Evolutionary conservation across 2,329 filamentous ascomycete genomes (phyloP), one percentile per base, ranked within the genome.

Genomic region (Alternaria conjuncta): DNA sequence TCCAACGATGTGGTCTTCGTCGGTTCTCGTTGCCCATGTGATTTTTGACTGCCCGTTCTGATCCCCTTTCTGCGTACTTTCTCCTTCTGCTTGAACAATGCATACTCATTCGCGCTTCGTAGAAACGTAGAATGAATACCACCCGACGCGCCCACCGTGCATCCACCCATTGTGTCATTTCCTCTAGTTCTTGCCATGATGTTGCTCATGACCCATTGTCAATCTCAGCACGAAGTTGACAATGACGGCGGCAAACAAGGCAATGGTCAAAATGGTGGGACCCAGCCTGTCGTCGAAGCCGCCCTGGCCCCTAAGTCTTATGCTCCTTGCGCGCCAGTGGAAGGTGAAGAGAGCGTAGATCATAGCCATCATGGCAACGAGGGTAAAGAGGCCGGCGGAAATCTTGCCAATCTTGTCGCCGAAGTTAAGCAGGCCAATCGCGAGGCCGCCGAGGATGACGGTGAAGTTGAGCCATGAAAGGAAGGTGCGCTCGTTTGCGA

Each of bases 401-500:
- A 98, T 97, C 80, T 96, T 96, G 74, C 95, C 95, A 60, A 97
- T 89, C 69, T 90, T 90, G 82, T 99, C 96, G 79, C 96, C 96
- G 75, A 99, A 99, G 86, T 99, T 99, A 76, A 99, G 90, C 79
- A 99, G 94, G 73, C 96, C 96, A 73, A 99, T 93, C 71, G 96
- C 95, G 55, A 99, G 90, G 68, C 96, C 96, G 77, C 96, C 96
- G 66, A 99, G 92, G 82, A 99, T 95, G 78, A 99, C 94, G 81
- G 94, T 97, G 86, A 98, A 98, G 88, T 99, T 99, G 78, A 99
- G 92, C 96, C 96, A 99, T 82, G 94, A 97, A 77, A 99, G 90
- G 81, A 99, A 99, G 68, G 96, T 99, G 68, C 96, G 93, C 85
- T 99, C 96, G 86, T 99, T 99, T 84, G 96, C 96, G 86, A 99